Conservation (phyloP, 768 basidiomycete genomes). For the Boletus pseudopeckii region DNA sequence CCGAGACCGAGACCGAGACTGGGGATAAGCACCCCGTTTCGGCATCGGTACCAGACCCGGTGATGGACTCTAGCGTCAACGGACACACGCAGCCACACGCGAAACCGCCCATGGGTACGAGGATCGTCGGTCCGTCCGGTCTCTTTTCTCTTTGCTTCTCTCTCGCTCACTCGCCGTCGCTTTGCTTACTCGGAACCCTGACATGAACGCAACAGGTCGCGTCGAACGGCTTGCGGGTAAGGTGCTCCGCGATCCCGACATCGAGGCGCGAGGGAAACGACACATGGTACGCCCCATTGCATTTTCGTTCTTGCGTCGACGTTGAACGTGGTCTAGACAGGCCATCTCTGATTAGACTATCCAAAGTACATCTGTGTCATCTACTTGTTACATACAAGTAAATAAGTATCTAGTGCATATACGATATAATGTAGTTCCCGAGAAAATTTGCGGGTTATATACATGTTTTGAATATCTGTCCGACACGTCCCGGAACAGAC, state of each 20-base stretch:
- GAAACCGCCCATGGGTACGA: not conserved
- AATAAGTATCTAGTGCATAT: too few relatives aligned
- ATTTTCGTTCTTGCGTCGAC: not conserved
- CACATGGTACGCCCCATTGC: slow-evolving; percentile 8
- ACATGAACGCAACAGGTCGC: not conserved
- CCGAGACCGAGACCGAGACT: not conserved
- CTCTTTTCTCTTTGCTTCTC: too few relatives aligned
- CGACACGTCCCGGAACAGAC: not conserved
- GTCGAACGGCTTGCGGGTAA: slow-evolving; percentile 18
- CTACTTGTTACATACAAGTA: not conserved
- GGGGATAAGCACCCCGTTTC: not conserved
- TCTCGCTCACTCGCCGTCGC: too few relatives aligned
- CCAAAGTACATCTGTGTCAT: too few relatives aligned
- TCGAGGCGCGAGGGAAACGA: slow-evolving; percentile 16
- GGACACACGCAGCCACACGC: not conserved
- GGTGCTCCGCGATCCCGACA: slow-evolving; percentile 18
- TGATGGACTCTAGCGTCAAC: too few relatives aligned
- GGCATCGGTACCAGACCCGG: not conserved
- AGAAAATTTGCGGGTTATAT: not conserved
- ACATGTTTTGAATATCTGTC: not conserved
- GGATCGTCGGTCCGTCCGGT: slow-evolving; percentile 7
- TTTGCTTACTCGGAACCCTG: too few relatives aligned
- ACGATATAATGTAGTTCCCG: too few relatives aligned
- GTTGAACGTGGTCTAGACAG: not conserved
- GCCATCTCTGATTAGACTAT: not conserved